Base-by-base conservation (phyloP, 2,329 filamentous ascomycete genomes). In the Diplodia seriata region DNA sequence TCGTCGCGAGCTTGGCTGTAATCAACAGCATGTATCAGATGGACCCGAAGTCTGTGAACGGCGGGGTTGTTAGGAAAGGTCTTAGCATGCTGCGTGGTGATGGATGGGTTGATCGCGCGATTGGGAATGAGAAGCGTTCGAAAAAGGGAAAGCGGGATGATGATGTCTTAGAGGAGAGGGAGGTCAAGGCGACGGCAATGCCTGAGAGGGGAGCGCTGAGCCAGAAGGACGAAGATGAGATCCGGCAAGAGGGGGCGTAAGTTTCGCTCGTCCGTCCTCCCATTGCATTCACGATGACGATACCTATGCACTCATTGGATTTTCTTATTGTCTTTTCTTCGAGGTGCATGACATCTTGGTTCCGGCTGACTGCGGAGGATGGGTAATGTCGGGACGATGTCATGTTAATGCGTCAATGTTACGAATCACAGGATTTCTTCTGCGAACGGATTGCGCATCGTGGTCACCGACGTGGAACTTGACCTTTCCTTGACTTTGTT, bases 11-110 rank as follows among this genome's bases (percentile, higher is more conserved):
- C 57, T 83, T 97, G 80, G 91, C 92, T 73, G 79, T 94, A 20
- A 88, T 94, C 20, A 92, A 93, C 67, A 86, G 87, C 9, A 87
- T 95, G 1, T 92, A 94, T 74, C 92, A 96, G 81, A 82, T 85
- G 31, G 86, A 90, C 67, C 89, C 90, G 0, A 81, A 82, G 64
- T 89, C 91, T 0, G 85, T 96, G 18, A 86, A 86, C 65, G 91
- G 92, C 70, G 83, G 81, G 0, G 83, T 85, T 56, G 86, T 91
- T 77, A 84, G 92, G 62, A 94, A 93, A 82, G 87, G 86, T 0
- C 80, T 96, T 70, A 88, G 89, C 62, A 91, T 91, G 84, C 78
- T 93, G 50, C 84, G 90, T 66, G 92, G 92, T 0, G 90, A 94
- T 73, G 91, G 91, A 0, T 93, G 88, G 82, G 84, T 85, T 63